Evolutionary conservation across 1,139 yeast species (phyloP), one percentile per base, ranked within the genome.

Genomic region (Pichia sp.): DNA sequence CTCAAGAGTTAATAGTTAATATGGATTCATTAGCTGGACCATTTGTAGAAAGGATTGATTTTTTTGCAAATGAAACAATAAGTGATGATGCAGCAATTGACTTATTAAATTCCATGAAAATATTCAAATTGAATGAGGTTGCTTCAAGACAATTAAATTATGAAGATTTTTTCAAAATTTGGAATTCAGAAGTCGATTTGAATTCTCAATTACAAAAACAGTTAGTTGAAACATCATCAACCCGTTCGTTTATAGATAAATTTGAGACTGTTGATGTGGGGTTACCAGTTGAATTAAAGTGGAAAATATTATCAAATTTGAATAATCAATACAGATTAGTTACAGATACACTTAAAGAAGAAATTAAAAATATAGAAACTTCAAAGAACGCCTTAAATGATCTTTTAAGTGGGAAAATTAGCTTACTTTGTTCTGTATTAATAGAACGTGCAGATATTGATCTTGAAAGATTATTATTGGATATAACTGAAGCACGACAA

Each of bases 361-460:
- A 63, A 22, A 56, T 56, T 24, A 55, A 57, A 22, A 46, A 61
- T 10, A 40, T 54, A 6, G 55, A 54, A 39, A 44, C 41, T 56
- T 61, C 35, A 65, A 66, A 22, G 50, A 68, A 16, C 16, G 16
- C 16, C 16, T 16, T 16, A 16, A 16, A 39, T 31, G 76, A 76
- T 1, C 52, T 63, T 0, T 50, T 70, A 25, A 63, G 60, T 37
- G 30, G 42, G 6, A 41, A 46, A 20, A 49, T 73, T 10, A 63
- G 70, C 8, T 73, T 71, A 47, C 51, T 74, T 2, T 64, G 76
- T 50, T 66, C 70, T 5, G 60, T 76, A 0, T 57, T 69, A 34
- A 70, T 76, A 26, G 78, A 74, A 34, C 60, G 81, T 44, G 70
- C 78, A 1, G 82, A 77, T 55, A 65, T 75, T 6, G 81, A 75